These are phyloP conservation scores for Vicia villosa DNA, from an alignment of 306 rosid species.

Conservation along the genomic window DNA sequence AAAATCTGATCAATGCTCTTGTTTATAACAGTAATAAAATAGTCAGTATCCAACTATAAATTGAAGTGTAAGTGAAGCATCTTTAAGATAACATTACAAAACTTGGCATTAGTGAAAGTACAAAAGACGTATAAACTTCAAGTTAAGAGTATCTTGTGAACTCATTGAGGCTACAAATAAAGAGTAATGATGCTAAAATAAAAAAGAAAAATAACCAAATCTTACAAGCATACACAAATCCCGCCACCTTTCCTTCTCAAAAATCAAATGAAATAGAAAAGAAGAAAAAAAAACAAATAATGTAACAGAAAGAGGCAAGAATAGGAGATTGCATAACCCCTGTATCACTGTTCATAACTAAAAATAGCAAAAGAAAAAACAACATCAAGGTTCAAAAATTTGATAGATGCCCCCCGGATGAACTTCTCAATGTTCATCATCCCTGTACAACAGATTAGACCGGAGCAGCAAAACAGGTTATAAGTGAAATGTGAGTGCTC, in stretches of 20 bases:
- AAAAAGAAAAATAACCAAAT: constrained; percentile 30
- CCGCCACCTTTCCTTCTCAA: background rate
- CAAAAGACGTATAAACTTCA: constrained; percentile 18
- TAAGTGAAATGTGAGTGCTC: constrained; percentile 13
- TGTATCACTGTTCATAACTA: constrained; percentile 25
- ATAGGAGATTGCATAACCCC: constrained; percentile 30
- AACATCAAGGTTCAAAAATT: constrained; percentile 36
- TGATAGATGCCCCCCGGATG: constrained; percentile 28
- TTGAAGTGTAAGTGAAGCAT: background rate
- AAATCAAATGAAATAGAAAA: constrained; percentile 22
- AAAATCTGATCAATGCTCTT: background rate
- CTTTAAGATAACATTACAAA: background rate
- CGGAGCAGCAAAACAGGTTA: constrained; percentile 28
- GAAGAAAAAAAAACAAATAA: background rate
- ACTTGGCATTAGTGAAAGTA: constrained; percentile 18
- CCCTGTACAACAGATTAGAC: constrained; percentile 35
- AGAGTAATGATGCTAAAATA: no score
- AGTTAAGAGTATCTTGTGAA: constrained; percentile 21
- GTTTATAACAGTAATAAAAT: background rate
- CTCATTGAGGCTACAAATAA: constrained; percentile 31
- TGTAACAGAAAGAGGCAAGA: constrained; percentile 18
- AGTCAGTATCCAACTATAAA: background rate
- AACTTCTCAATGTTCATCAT: constrained; percentile 30
- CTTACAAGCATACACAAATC: constrained; percentile 34
- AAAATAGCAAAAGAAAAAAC: constrained; percentile 26